phyloP scores from a whole-genome alignment of 1,139 yeast species.

The Nematodospora anomalae region DNA sequence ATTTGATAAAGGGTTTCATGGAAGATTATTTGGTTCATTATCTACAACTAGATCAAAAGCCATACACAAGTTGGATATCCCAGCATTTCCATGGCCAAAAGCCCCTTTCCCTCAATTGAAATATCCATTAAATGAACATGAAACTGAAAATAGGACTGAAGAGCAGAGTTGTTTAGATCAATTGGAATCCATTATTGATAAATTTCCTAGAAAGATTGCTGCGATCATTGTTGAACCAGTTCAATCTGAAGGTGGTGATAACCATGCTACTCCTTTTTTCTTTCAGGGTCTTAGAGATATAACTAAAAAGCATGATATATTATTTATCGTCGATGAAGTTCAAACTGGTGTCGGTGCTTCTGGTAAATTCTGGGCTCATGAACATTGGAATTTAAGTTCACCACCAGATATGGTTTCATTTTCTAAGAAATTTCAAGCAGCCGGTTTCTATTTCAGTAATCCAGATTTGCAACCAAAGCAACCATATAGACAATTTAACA shows the following conservation, averaged over 20 bases:
- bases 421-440: constrained; percentile 77
- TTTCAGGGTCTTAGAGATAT: constrained; percentile 67
- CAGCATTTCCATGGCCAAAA: constrained; percentile 76
- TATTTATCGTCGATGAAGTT: constrained; percentile 70
- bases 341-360: constrained; percentile 78
- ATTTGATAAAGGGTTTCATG: constrained; percentile 73
- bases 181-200: constrained; percentile 53
- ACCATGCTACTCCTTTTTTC: constrained; percentile 60
- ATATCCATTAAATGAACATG: constrained; percentile 60
- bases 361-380: constrained; percentile 74
- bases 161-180: constrained; percentile 60
- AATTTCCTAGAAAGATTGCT: constrained; percentile 53
- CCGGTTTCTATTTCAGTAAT: constrained; percentile 73
- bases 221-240: constrained; percentile 73
- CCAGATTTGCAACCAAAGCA: constrained; percentile 59
- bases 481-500: constrained; percentile 76
- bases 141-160: constrained; percentile 53
- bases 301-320: constrained; percentile 56
- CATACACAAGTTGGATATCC: constrained; percentile 71
- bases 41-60: constrained; percentile 76
- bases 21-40: constrained; percentile 71
- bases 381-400: constrained; percentile 62
- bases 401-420: constrained; percentile 75
- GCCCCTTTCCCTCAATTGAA: constrained; percentile 69
- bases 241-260: constrained; percentile 78